Evolutionary conservation across 176 grass and related monocot genomes (phyloP).

Genomic region (Calamus simplicifolius): DNA sequence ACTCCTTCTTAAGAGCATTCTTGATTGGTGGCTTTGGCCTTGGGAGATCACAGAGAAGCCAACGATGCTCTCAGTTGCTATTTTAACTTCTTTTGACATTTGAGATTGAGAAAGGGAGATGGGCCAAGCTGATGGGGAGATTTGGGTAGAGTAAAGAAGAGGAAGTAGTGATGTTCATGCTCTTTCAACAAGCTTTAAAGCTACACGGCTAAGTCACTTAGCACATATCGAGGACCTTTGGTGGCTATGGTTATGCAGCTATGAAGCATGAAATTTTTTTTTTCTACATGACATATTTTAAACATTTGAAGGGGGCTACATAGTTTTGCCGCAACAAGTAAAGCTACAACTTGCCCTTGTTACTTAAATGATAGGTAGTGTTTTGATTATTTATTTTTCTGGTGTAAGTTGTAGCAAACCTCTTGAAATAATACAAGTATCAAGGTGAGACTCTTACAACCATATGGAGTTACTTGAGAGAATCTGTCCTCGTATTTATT

Average conservation of each 20-base stretch:
- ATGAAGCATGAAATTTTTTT: constrained; percentile 94
- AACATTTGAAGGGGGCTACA: constrained; percentile 99
- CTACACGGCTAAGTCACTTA: constrained; percentile 82
- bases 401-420: constrained; percentile 71
- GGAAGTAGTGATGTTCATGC: constrained; percentile 61
- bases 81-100: not conserved
- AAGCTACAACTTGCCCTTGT: constrained; percentile 4
- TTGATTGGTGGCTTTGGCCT: not conserved
- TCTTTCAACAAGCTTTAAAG: constrained; percentile 89
- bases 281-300: constrained; percentile 94
- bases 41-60: not conserved
- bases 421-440: constrained; percentile 91
- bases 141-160: not conserved
- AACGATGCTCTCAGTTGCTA: not conserved
- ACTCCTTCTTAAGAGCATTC: constrained; percentile 59
- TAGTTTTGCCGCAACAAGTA: constrained; percentile 95
- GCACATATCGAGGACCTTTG: constrained; percentile 77
- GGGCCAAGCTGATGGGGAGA: too few relatives aligned
- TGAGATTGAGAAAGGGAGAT: too few relatives aligned
- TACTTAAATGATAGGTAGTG: not conserved
- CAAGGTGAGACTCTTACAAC: constrained; percentile 72
- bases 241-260: constrained; percentile 95
- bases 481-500: constrained; percentile 86
- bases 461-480: constrained; percentile 97
- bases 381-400: constrained; percentile 7